phyloP scores from a whole-genome alignment of 2,329 filamentous ascomycete genomes.

The Fusarium beomiforme region DNA sequence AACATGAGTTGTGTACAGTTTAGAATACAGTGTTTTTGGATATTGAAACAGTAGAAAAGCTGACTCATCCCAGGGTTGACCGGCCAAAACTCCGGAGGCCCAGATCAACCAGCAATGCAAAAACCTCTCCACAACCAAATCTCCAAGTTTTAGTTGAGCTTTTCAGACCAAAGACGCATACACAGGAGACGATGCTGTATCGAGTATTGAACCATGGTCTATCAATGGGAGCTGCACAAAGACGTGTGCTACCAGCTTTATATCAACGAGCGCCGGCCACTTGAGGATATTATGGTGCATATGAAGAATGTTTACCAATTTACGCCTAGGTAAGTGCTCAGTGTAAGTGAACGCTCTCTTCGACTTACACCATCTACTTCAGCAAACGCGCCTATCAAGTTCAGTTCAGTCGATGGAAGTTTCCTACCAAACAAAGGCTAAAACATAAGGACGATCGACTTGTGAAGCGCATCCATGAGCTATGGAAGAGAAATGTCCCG shows the following conservation, averaged over 20 bases:
- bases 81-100: constrained; percentile 31
- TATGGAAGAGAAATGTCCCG: constrained; percentile 79
- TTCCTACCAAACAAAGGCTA: constrained; percentile 78
- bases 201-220: constrained; percentile 52
- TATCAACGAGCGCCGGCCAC: constrained; percentile 76
- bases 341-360: constrained; percentile 5
- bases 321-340: constrained; percentile 62
- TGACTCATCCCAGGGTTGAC: constrained; percentile 24
- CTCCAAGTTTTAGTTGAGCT: constrained; percentile 27
- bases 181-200: constrained; percentile 18
- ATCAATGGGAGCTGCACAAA: constrained; percentile 58
- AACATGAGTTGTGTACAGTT: background rate
- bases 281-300: constrained; percentile 79
- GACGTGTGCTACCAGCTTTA: constrained; percentile 69
- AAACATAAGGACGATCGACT: constrained; percentile 75
- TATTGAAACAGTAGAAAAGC: rapidly evolving
- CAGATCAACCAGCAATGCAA: constrained; percentile 45
- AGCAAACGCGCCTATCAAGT: constrained; percentile 81
- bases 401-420: constrained; percentile 82
- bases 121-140: constrained; percentile 32
- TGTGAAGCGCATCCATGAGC: constrained; percentile 74
- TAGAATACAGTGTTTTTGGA: rapidly evolving
- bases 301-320: constrained; percentile 74
- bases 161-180: constrained; percentile 42
- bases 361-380: constrained; percentile 24